These are phyloP conservation scores for Picea abies DNA, from an alignment of 83 land plant genomes.

Conservation along the genomic window DNA sequence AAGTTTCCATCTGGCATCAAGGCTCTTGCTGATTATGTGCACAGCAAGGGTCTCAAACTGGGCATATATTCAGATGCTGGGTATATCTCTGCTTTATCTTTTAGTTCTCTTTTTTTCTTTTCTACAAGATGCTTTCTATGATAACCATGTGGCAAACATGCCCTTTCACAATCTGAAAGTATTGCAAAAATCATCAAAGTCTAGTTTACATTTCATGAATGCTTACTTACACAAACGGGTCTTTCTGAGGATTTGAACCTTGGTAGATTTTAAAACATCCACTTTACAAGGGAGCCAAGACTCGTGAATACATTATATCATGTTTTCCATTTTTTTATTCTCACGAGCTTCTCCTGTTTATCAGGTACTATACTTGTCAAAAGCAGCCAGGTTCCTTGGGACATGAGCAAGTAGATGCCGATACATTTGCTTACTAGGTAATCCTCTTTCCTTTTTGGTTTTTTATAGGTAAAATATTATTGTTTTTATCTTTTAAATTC, in stretches of 20 bases:
- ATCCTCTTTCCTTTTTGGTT: neutral
- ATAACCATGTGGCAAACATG: no score
- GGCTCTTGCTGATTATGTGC: constrained; percentile 27
- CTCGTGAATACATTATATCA: no score
- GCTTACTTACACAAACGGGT: no score
- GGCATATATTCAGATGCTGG: constrained; percentile 30
- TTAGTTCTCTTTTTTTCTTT: neutral
- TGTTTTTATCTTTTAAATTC: neutral
- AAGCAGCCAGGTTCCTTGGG: no score
- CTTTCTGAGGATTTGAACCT: no score
- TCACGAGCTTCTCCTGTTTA: no score
- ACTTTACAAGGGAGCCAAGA: no score
- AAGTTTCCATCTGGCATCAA: constrained; percentile 16
- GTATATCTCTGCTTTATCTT: neutral
- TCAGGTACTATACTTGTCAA: constrained; percentile 41
- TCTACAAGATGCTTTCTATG: neutral
- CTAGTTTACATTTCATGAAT: no score
- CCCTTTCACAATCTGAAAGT: no score
- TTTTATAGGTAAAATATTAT: neutral
- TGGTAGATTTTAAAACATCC: no score
- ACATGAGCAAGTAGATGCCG: constrained; percentile 8
- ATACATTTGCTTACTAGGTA: constrained; percentile 32
- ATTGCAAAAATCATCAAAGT: no score
- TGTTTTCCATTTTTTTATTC: no score
- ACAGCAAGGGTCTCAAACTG: constrained; percentile 26